A percentile compares a stretch with the other conserved stretches of the same genome.
Conservation (phyloP, 2,329 filamentous ascomycete species). For the Didymella segeticola region DNA sequence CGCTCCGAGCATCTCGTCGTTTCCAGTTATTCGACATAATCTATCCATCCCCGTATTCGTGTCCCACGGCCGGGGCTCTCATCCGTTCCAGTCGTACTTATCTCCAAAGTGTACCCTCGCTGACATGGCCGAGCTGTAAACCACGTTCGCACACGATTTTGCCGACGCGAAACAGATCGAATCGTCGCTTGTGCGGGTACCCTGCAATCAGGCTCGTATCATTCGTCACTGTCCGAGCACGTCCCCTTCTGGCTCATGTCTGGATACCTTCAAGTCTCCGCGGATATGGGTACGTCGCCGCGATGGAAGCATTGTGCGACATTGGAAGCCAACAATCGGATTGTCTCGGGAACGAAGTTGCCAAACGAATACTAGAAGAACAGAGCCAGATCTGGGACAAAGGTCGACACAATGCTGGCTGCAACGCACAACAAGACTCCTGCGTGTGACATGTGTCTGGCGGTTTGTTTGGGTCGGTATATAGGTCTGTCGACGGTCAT, state of each 20-base stretch:
- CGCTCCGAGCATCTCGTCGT: not conserved
- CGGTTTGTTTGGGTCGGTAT: conserved; percentile 7
- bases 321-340: conserved; percentile 8
- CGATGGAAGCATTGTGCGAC: not conserved
- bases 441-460: not conserved
- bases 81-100: not conserved
- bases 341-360: conserved; percentile 11
- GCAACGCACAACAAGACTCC: not conserved
- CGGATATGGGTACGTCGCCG: not conserved
- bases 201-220: not conserved
- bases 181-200: not conserved
- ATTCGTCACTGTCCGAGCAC: not conserved
- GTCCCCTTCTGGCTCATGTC: not conserved
- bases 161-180: not conserved
- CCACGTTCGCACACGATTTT: not conserved
- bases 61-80: not conserved
- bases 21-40: conserved; percentile 11
- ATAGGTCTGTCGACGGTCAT: conserved; percentile 4
- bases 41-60: not conserved
- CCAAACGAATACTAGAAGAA: conserved; percentile 12
- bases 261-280: not conserved
- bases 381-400: conserved; percentile 1
- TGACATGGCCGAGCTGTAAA: not conserved
- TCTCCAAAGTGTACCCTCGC: not conserved
- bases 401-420: conserved; percentile 1